A percentile compares a stretch with the other conserved stretches of the same genome.
Conservation (phyloP, 768 basidiomycete species). For the Leccinum incarnatum region DNA sequence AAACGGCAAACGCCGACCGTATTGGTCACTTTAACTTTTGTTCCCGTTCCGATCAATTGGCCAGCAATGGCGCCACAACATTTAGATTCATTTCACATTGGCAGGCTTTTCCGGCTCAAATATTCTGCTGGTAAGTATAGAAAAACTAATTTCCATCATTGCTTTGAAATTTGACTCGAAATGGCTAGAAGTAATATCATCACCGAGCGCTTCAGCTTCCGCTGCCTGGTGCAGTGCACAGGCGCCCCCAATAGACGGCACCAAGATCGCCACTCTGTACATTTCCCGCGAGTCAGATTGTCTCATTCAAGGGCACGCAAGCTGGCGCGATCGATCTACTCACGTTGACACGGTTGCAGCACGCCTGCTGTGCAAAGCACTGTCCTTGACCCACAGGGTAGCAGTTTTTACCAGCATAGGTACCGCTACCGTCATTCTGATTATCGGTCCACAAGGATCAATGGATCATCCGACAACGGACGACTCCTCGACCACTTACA, state of each 20-base stretch:
- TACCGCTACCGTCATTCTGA: background rate
- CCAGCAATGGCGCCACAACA: too few relatives aligned
- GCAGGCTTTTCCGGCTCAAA: background rate
- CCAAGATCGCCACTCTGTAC: background rate
- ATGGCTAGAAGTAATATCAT: background rate
- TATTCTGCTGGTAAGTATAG: background rate
- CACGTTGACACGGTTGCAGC: background rate
- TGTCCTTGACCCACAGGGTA: too few relatives aligned
- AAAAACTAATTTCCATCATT: background rate
- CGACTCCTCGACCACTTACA: background rate
- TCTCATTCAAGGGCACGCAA: background rate
- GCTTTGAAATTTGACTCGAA: too few relatives aligned
- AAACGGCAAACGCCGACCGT: too few relatives aligned
- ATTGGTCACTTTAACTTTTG: too few relatives aligned
- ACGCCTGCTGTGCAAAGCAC: background rate
- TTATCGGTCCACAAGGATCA: background rate
- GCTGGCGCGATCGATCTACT: background rate
- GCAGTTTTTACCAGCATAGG: too few relatives aligned
- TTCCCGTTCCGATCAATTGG: too few relatives aligned
- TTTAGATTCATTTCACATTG: slow-evolving; percentile 17
- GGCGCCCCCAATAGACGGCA: too few relatives aligned
- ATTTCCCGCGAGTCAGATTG: background rate
- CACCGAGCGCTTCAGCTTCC: background rate
- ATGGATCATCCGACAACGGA: too few relatives aligned
- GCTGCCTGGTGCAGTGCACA: too few relatives aligned